Conservation (phyloP, 192 early-diverging fungal genomes). For the Coemansia sp. region DNA sequence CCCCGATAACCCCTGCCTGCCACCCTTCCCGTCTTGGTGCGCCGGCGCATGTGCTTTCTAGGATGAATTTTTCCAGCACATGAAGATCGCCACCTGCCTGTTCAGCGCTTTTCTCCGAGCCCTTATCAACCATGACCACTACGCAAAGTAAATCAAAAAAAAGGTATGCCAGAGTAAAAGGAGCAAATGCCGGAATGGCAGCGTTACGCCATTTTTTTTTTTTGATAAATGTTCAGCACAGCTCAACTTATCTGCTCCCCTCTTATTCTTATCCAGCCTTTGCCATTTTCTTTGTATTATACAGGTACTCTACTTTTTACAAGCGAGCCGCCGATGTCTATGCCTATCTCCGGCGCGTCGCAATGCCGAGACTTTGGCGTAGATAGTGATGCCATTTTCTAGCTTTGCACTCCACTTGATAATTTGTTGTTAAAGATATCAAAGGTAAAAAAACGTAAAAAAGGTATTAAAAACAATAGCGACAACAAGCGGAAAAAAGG, state of each 20-base stretch:
- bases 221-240: no score
- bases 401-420: not conserved
- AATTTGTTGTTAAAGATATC: not conserved
- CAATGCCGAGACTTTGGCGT: not conserved
- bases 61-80: not conserved
- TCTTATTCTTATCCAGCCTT: no score
- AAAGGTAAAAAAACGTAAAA: not conserved
- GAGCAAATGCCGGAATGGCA: no score
- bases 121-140: conserved; percentile 3
- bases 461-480: not conserved
- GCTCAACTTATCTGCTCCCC: no score
- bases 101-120: conserved; percentile 1
- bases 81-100: not conserved
- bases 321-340: conserved; percentile 35
- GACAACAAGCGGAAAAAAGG: not conserved
- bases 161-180: no score
- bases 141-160: not conserved
- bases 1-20: not conserved
- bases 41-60: not conserved
- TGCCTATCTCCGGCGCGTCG: conserved; percentile 10
- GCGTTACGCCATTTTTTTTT: not conserved
- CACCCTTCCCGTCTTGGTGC: not conserved
- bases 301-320: conserved; percentile 22
- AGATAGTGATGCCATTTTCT: not conserved
- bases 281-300: not conserved